Evolutionary conservation across 805 yeast genomes (phyloP).

Genomic region (Lachancea lanzarotensis): DNA sequence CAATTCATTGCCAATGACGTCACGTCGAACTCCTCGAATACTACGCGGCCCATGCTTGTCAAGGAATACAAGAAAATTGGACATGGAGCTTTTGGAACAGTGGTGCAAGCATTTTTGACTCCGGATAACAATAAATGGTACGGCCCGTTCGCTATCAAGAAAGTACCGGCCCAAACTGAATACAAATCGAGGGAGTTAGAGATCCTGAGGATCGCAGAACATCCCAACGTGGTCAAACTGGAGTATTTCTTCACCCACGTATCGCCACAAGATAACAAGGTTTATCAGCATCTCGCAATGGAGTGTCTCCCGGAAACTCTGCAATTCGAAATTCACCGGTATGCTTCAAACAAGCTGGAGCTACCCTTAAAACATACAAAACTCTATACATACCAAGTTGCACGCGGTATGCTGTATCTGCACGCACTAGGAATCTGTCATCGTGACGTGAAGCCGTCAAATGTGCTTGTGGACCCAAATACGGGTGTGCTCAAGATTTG

Average conservation of each 20-base stretch:
- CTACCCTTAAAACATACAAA: constrained; percentile 70
- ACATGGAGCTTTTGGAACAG: constrained; percentile 84
- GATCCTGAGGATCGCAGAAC: constrained; percentile 64
- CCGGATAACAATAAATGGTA: constrained; percentile 45
- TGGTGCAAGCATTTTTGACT: constrained; percentile 60
- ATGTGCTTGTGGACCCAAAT: constrained; percentile 67
- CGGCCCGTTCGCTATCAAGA: constrained; percentile 79
- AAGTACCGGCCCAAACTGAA: constrained; percentile 84
- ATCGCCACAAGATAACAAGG: constrained; percentile 52
- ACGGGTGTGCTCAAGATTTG: constrained; percentile 65
- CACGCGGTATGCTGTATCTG: constrained; percentile 75
- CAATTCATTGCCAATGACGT: constrained; percentile 56
- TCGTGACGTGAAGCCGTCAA: constrained; percentile 80
- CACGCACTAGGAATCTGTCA: constrained; percentile 78
- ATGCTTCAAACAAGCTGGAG: constrained; percentile 51
- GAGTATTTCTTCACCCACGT: constrained; percentile 66
- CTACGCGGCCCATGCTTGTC: constrained; percentile 55
- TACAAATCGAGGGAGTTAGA: constrained; percentile 78
- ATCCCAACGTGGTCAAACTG: constrained; percentile 70
- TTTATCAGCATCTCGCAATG: constrained; percentile 80
- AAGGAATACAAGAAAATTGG: constrained; percentile 71
- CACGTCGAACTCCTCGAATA: constrained; percentile 50
- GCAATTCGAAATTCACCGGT: constrained; percentile 68
- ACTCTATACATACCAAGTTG: constrained; percentile 70
- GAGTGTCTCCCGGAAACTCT: constrained; percentile 79